These are phyloP conservation scores for Chenopodium berlandieri DNA, from an alignment of 148 eudicot species.

Conservation along the genomic window DNA sequence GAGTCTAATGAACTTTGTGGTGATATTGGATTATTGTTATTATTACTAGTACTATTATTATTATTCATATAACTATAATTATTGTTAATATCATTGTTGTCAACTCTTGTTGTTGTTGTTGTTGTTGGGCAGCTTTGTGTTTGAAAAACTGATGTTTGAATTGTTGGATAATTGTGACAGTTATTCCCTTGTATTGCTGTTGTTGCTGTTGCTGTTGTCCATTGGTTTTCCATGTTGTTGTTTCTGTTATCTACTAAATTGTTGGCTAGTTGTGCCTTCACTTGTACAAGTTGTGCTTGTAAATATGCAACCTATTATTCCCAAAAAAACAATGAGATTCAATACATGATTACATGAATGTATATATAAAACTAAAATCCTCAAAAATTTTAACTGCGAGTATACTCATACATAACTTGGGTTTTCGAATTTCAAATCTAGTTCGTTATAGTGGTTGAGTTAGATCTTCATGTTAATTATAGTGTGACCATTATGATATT, in stretches of 20 bases:
- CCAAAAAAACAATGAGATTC: not conserved
- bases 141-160: slow-evolving; percentile 12
- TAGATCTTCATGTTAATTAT: too few species aligned
- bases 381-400: not conserved
- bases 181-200: not conserved
- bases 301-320: slow-evolving; percentile 66
- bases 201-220: slow-evolving; percentile 8
- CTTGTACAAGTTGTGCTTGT: slow-evolving; percentile 89
- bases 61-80: too few species aligned
- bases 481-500: too few species aligned
- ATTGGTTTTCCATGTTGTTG: slow-evolving; percentile 20
- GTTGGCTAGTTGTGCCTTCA: slow-evolving; percentile 56
- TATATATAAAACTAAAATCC: too few species aligned
- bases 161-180: not conserved
- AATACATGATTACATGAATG: too few species aligned
- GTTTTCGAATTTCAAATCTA: too few species aligned
- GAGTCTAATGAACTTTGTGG: slow-evolving; percentile 35
- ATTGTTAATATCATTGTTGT: not conserved
- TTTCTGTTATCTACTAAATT: slow-evolving; percentile 13
- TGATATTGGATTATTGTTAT: slow-evolving; percentile 18
- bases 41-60: not conserved
- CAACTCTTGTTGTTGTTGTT: not conserved
- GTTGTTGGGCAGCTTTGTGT: slow-evolving; percentile 20
- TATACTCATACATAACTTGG: too few species aligned
- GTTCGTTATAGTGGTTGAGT: too few species aligned